Percentiles rank a stretch among this genome's conserved stretches.
Evolutionary conservation across 306 rosid species (phyloP).

Genomic region (Sindora glabra): DNA sequence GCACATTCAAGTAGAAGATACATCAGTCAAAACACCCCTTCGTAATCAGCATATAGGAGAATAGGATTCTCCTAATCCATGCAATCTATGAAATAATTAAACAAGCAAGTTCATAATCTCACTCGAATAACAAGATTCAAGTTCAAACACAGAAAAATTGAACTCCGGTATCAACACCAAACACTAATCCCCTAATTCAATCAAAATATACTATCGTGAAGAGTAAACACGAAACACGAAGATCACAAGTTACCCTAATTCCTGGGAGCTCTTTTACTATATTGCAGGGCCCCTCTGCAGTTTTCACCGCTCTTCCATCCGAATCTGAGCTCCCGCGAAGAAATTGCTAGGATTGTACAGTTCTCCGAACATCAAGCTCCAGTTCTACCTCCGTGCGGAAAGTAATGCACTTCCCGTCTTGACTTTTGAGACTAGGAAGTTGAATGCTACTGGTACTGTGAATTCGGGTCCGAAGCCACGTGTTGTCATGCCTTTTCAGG

Average conservation of each 20-base stretch:
- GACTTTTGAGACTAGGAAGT: neutral
- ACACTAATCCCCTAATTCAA: neutral
- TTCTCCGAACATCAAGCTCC: neutral
- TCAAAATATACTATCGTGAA: neutral
- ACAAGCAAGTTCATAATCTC: neutral
- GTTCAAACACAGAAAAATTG: neutral
- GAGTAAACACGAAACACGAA: conserved; percentile 14
- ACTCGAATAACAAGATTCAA: neutral
- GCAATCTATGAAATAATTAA: neutral
- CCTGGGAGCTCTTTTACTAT: conserved; percentile 25
- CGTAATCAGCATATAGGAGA: neutral
- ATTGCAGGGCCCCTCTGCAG: conserved; percentile 38
- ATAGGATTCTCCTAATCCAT: neutral
- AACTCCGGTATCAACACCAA: neutral
- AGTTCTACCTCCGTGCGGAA: neutral
- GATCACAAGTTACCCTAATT: conserved; percentile 28
- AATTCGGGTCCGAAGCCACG: no score
- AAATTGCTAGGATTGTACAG: conserved; percentile 15
- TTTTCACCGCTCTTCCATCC: conserved; percentile 17
- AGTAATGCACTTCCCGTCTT: no score
- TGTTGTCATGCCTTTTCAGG: no score
- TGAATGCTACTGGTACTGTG: neutral
- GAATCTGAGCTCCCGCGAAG: neutral
- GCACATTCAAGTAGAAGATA: neutral
- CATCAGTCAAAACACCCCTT: neutral